Evolutionary conservation across 768 basidiomycete genomes (phyloP), one percentile per base, ranked within the genome.

Genomic region (Tricholoma sp.): DNA sequence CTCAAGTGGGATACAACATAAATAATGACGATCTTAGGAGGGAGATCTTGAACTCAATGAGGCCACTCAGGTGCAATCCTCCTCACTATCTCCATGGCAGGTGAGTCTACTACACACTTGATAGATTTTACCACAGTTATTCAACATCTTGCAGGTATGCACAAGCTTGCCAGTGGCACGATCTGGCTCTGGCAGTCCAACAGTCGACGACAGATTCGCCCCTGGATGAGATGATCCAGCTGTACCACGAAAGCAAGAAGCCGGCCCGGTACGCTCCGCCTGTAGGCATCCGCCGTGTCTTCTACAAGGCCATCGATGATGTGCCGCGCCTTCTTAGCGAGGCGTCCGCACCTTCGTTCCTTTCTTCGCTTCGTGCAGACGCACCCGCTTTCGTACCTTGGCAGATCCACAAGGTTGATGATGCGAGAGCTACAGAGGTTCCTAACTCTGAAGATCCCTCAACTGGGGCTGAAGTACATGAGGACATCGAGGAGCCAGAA

Each of bases 1-100:
- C 46, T 43, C 22, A 29, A 74, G 73, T 75, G 52, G 75, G 65
- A 2, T 70, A 73, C 57, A 78, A 79, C 45, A 54, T 67, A 12
- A 49, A 49, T 31, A 22, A 56, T 56, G 45, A 8, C 12, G 16
- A 4, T 51, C 16, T 22, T 43, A 31, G 59, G 45, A 35, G 50
- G 50, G 21, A 51, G 21, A 24, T 58, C 66, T 55, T 18, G 54
- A 5, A 6, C 34, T 1, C 52, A 59, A 27, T 65, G 66, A 52
- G 37, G 54, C 50, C 49, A 57, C 64, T 64, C 21, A 34, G 61
- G 55, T n/a, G 11, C 22, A 46, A 22, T 4, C 9, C 35, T 35
- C 5, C 8, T 49, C 51, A 32, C 19, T 11, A 50, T 31, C 21
- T 31, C 21, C 8, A 37, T 19, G 3, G 21, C 11, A 11, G 49